A percentile compares a stretch with the other conserved stretches of the same genome.
These are phyloP conservation scores for Aureobasidium sp. DNA, from an alignment of 2,329 filamentous ascomycete genomes.

Conservation along the genomic window DNA sequence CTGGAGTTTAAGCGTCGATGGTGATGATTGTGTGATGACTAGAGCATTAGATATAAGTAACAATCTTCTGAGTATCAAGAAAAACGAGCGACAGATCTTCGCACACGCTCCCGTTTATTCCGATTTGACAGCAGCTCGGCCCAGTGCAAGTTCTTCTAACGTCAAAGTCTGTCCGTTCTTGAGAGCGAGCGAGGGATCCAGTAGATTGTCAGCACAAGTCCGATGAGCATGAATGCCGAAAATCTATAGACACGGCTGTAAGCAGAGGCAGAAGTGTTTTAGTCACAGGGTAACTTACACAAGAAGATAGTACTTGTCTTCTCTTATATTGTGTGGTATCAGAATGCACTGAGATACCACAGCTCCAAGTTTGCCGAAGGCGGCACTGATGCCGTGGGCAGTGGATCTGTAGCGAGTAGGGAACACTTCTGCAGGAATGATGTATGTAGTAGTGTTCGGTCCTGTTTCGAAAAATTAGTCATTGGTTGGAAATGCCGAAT, in stretches of 20 bases:
- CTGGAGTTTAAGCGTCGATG: neutral
- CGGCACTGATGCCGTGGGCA: conserved; percentile 49
- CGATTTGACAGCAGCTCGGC: neutral
- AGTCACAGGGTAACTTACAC: neutral
- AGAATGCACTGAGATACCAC: conserved; percentile 38
- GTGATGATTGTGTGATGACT: too few relatives aligned
- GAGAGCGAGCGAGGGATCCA: conserved; percentile 3
- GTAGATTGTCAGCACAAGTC: conserved; percentile 1
- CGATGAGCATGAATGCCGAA: neutral
- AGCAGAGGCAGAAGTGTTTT: neutral
- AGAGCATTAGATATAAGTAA: neutral
- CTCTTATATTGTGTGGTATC: neutral
- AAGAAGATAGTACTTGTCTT: neutral
- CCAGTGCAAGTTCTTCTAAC: neutral
- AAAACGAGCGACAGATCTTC: neutral
- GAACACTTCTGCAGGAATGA: conserved; percentile 50
- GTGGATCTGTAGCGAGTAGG: conserved; percentile 49
- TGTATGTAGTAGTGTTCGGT: conserved; percentile 24
- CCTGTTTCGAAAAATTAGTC: conserved; percentile 16
- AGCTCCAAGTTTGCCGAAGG: conserved; percentile 47
- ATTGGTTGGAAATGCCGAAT: too few relatives aligned
- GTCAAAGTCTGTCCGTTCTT: conserved; percentile 7
- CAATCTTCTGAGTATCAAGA: neutral
- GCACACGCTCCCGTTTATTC: neutral
- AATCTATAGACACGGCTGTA: neutral